Base-by-base conservation (phyloP, 2,329 filamentous ascomycete genomes). In the Bertia moriformis region DNA sequence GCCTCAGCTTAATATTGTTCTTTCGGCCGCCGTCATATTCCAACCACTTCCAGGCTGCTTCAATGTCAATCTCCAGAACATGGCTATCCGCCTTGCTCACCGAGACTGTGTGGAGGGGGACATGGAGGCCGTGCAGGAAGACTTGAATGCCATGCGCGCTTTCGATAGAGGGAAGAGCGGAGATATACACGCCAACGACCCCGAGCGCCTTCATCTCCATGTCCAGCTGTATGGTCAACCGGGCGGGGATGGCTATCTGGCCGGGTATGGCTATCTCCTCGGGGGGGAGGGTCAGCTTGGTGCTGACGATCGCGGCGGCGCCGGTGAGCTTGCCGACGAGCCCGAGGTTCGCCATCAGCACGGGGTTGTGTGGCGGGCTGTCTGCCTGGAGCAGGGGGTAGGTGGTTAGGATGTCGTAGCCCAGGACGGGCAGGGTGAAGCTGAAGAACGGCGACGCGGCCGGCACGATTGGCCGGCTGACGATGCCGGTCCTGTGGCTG, bases 311-410 rank as follows among this genome's bases (percentile, higher is more conserved):
- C 0, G 86, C 87, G 1, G 85, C 87, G 1, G 80, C 76, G 0
- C 87, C 89, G 0, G 86, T 86, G 83, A 96, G 93, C 57, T 95
- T 94, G 2, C 73, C 82, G 3, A 93, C 46, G 2, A 96, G 63
- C 0, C 89, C 89, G 1, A 96, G 57, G 14, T 81, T 77, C 1
- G 84, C 76, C 2, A 88, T 64, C 35, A 60, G 60, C 0, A 80
- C 61, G 15, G 54, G 45, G 27, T 62, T 51, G 36, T 52, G 51
- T 1, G 49, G 50, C 37, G 62, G 54, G 14, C 60, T 62, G 1
- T 61, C 56, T 45, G 89, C 77, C 0, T 63, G 55, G 1, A 66
- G 65, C 2, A 87, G 56, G 0, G 83, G 79, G 44, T 80, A 83
- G 0, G 83, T 81, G 0, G 78, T 81, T 5, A 94, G 63, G 39